phyloP scores from a whole-genome alignment of 257 asterid genomes.

The Salvia miltiorrhiza region DNA sequence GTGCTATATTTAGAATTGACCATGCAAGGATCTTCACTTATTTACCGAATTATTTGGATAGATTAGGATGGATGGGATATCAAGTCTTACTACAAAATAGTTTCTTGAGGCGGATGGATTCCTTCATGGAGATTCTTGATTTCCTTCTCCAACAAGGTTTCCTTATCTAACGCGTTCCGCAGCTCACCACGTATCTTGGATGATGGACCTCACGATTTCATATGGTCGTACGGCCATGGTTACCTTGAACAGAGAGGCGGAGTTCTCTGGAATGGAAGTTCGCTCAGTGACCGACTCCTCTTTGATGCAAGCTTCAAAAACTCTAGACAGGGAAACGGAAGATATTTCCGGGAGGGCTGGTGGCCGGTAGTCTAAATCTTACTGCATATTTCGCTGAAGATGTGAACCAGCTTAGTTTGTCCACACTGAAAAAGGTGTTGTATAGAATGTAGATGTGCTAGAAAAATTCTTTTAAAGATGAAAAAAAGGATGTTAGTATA shows the following conservation, averaged over 20 bases:
- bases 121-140: conserved; percentile 6
- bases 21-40: conserved; percentile 16
- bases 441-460: conserved; percentile 21
- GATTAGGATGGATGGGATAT: neutral
- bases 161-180: neutral
- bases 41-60: conserved; percentile 5
- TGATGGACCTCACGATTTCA: neutral
- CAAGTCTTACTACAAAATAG: neutral
- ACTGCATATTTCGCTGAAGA: conserved; percentile 15
- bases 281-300: neutral
- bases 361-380: conserved; percentile 3
- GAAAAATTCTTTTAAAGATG: conserved; percentile 18
- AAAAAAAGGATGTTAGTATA: conserved; percentile 9
- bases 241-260: neutral
- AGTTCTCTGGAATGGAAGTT: neutral
- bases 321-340: neutral
- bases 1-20: conserved; percentile 9
- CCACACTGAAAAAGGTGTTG: conserved; percentile 21
- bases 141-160: conserved; percentile 1
- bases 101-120: neutral
- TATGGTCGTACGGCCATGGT: conserved; percentile 3
- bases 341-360: neutral
- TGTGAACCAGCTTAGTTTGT: conserved; percentile 18
- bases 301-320: neutral
- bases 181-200: neutral